Base-by-base conservation (phyloP, 257 asterid species). In the Solanum chiquidenum region DNA sequence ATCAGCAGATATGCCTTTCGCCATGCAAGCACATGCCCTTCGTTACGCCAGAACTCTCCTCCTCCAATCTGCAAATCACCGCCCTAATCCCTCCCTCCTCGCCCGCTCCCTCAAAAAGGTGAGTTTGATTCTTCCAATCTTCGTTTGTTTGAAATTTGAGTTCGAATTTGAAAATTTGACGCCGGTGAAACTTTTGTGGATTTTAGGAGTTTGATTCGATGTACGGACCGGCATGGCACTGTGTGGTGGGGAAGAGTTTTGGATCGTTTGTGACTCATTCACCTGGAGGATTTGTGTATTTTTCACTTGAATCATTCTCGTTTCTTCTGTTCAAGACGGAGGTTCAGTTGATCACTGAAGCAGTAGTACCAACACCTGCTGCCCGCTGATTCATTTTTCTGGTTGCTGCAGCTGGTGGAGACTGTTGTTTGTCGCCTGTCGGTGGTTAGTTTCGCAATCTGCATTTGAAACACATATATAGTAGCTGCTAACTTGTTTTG, bases 151-250 rank as follows among this genome's bases (percentile, higher is more conserved):
- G 3, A 44, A 79, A 27, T 79, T 80, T 18, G 66, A 79, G 27
- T 9, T 44, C 14, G 27, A 73, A 74, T 34, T 7, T 21, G 55
- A 38, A 76, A 76, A 40, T n/a, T 40, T 76, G 18, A 40, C 3
- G 33, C 82, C 4, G 42, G 31, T 37, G 83, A 12, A 75, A 75
- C 23, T 75, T n/a, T 38, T 73, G 58, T 69, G 60, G 60, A n/a
- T 52, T 25, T 40, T 42, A 95, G 98, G 98, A 95, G 87, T 95
- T 95, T 90, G 98, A 95, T 89, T 90, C 93, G 87, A 90, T 91
- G 86, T 95, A 95, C 7, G 98, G 98, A 27, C 98, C 98, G 87
- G 98, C 98, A 25, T 95, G 98, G 98, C 98, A 95, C 89, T 95
- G 98, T 86, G 93, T 95, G 87, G 98, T 94, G 44, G 98, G 98